These are phyloP conservation scores for Aurifilum marmelostoma DNA, from an alignment of 2,329 filamentous ascomycete species.

Conservation along the genomic window DNA sequence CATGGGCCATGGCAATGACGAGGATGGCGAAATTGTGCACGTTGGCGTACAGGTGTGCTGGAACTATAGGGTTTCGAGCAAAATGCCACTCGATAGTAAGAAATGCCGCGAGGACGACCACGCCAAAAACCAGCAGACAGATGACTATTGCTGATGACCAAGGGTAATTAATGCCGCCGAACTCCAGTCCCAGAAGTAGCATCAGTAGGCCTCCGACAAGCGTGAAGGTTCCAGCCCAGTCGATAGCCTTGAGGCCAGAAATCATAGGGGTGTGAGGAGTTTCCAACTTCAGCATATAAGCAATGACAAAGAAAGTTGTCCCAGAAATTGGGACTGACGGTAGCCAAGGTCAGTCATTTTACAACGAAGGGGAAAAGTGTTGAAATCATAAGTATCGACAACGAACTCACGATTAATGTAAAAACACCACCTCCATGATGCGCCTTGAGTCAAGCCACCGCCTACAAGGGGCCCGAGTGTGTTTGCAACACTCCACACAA, in stretches of 20 bases:
- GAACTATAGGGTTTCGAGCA: slow-evolving; percentile 79
- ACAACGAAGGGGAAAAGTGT: neutral
- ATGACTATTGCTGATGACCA: slow-evolving; percentile 78
- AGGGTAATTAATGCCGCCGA: slow-evolving; percentile 75
- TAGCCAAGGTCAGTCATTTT: neutral
- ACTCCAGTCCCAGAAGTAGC: slow-evolving; percentile 84
- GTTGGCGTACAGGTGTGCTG: slow-evolving; percentile 69
- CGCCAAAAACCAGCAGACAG: slow-evolving; percentile 76
- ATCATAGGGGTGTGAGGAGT: slow-evolving; percentile 66
- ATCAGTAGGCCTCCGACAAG: slow-evolving; percentile 81
- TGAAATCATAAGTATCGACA: neutral
- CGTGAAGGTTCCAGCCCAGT: slow-evolving; percentile 58
- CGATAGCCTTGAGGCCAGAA: slow-evolving; percentile 65
- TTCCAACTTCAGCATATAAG: slow-evolving; percentile 70
- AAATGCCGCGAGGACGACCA: slow-evolving; percentile 66
- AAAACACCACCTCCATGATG: slow-evolving; percentile 35
- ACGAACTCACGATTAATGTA: slow-evolving; percentile 32
- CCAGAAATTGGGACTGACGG: slow-evolving; percentile 41
- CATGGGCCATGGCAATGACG: slow-evolving; percentile 56
- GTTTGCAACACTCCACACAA: slow-evolving; percentile 52
- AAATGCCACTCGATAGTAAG: slow-evolving; percentile 72
- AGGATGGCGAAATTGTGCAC: slow-evolving; percentile 76
- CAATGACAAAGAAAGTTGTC: slow-evolving; percentile 50
- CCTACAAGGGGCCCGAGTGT: slow-evolving; percentile 33
- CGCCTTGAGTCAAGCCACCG: slow-evolving; percentile 32